Base-by-base conservation (phyloP, 164 flowering plant species). In the Liriodendron chinense region DNA sequence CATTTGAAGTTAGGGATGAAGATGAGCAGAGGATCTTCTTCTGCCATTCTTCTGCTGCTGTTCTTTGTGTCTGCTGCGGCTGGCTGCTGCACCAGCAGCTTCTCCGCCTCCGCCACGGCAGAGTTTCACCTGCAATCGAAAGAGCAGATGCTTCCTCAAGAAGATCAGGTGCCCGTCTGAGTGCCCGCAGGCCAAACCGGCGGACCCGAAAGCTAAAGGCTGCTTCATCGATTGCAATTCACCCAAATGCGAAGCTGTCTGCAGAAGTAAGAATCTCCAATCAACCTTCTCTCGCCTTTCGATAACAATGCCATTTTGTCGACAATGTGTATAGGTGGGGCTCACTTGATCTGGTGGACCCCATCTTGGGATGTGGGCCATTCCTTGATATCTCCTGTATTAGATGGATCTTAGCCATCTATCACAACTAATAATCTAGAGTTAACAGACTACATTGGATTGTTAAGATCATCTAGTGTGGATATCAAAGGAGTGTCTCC, bases 211-310 rank as follows among this genome's bases (percentile, higher is more conserved):
- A 24, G 77, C 82, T 49, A 85, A 81, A 73, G 85, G 72, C 59
- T 85, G 85, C 78, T 79, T 22, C 56, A 50, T 83, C 26, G 82
- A 85, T 34, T 85, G 87, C 48, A 23, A 68, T 70, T 79, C 85
- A 13, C 85, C 84, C n/a, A 81, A 49, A 47, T 83, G 87, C 56
- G 82, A 82, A 59, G 82, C 80, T 57, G 70, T 71, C 62, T 85
- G 87, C 85, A 81, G 77, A 79, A 75, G 87, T 85, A 76, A 75
- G 87, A 10, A 20, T 69, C 49, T 68, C n/a, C 14, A 63, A 63
- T 6, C 65, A 63, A 63, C 59, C 59, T 53, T 53, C 18, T 53
- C 59, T 1, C 0, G 13, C 59, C 16, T 2, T 53, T 53, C 8
- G 13, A 10, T 7, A 53, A 53, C 43, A 34, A 34, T 34, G 43